Percentiles rank a stretch among this genome's conserved stretches.
phyloP scores from a whole-genome alignment of 805 yeast species.

The Candida adriatica region DNA sequence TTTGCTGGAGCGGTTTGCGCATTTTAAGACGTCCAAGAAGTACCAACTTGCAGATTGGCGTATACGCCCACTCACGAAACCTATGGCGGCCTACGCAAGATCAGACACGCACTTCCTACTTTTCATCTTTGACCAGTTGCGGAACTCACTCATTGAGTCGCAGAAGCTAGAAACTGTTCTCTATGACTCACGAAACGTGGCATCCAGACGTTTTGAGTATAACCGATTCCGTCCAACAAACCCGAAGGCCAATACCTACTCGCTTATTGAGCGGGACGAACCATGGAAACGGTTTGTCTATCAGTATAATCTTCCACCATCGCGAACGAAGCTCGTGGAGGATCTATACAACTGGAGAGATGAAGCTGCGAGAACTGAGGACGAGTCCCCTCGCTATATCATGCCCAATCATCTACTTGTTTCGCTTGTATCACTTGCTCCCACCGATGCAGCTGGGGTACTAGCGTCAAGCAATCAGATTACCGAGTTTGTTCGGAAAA shows the following conservation, averaged over 20 bases:
- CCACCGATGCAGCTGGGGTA: conserved; percentile 53
- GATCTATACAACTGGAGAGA: conserved; percentile 83
- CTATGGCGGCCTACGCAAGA: conserved; percentile 82
- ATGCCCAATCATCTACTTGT: conserved; percentile 78
- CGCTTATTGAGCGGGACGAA: conserved; percentile 47
- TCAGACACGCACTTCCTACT: conserved; percentile 92
- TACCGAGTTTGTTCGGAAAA: conserved; percentile 50
- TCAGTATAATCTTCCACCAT: conserved; percentile 56
- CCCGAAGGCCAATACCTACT: conserved; percentile 30
- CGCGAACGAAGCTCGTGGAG: conserved; percentile 48
- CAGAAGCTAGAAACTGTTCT: conserved; percentile 56
- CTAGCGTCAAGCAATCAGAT: conserved; percentile 38
- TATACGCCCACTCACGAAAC: conserved; percentile 68
- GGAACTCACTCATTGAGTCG: conserved; percentile 48
- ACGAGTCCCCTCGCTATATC: conserved; percentile 77
- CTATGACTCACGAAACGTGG: conserved; percentile 70
- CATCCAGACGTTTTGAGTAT: conserved; percentile 76
- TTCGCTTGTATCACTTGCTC: conserved; percentile 49
- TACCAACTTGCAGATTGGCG: conserved; percentile 98
- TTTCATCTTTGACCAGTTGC: conserved; percentile 69
- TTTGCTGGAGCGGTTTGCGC: conserved; percentile 70
- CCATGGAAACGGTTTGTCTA: conserved; percentile 62
- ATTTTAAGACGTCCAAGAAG: conserved; percentile 84
- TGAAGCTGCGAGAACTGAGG: conserved; percentile 58
- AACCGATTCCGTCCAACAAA: conserved; percentile 49